Conservation (phyloP, 1,139 yeast genomes). For the Kazachstania sp. region DNA sequence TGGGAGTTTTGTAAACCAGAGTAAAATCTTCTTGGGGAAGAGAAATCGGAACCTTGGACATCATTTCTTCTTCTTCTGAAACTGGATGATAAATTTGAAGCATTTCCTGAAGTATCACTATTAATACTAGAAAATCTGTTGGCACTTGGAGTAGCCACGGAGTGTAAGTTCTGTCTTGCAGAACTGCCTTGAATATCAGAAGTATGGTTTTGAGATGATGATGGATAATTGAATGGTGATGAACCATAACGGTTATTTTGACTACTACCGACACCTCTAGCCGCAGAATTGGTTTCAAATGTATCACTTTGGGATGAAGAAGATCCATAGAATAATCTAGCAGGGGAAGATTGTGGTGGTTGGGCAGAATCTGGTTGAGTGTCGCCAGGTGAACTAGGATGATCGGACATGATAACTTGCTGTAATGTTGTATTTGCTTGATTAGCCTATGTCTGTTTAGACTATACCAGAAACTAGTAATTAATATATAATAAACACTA, state of each 20-base stretch:
- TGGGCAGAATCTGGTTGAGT: constrained; percentile 12
- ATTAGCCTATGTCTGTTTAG: neutral
- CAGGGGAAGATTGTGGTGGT: constrained; percentile 23
- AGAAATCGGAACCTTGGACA: constrained; percentile 46
- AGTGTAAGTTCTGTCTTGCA: constrained; percentile 12
- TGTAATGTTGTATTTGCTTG: neutral
- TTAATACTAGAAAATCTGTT: constrained; percentile 30
- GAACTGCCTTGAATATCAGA: constrained; percentile 16
- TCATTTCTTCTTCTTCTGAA: constrained; percentile 44
- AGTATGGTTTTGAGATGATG: constrained; percentile 33
- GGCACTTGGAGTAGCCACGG: constrained; percentile 14
- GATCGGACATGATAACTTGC: constrained; percentile 15
- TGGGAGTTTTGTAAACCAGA: constrained; percentile 13
- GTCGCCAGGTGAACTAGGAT: constrained; percentile 21
- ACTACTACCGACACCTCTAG: constrained; percentile 8
- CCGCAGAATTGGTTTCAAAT: constrained; percentile 19
- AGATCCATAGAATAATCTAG: constrained; percentile 28
- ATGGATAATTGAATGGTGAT: constrained; percentile 43
- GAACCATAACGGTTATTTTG: constrained; percentile 23
- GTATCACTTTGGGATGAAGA: constrained; percentile 33
- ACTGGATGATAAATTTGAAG: constrained; percentile 28
- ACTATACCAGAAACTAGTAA: neutral
- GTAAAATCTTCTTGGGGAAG: constrained; percentile 41
- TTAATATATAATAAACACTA: neutral
- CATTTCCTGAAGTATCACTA: constrained; percentile 30